Evolutionary conservation across 495 filamentous ascomycete genomes (phyloP).

Genomic region (Copromyces sp.): DNA sequence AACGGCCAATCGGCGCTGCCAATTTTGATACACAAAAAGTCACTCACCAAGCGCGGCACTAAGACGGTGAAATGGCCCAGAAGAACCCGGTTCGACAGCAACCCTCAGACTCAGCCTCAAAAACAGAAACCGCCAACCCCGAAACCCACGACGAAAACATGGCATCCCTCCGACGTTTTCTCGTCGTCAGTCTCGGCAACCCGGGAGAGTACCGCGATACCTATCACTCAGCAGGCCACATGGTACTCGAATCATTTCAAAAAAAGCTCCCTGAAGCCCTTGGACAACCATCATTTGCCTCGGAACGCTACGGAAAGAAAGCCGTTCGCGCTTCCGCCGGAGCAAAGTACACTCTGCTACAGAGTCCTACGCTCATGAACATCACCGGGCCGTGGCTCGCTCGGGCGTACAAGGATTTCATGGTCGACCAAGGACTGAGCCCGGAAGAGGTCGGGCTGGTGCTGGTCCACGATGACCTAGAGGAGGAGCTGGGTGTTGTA

Average conservation of each 20-base stretch:
- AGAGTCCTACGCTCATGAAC: conserved; percentile 71
- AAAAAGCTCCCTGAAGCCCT: conserved; percentile 26
- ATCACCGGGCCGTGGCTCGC: conserved; percentile 49
- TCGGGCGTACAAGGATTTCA: conserved; percentile 30
- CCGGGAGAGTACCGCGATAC: conserved; percentile 50
- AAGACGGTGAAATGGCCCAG: not conserved
- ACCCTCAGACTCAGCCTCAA: not conserved
- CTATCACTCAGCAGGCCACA: conserved; percentile 75
- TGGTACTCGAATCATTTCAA: conserved; percentile 48
- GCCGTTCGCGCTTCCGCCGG: conserved; percentile 31
- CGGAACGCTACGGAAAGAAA: conserved; percentile 30
- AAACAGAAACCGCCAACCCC: not conserved
- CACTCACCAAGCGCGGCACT: not conserved
- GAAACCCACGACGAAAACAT: not conserved
- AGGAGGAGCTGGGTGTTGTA: conserved; percentile 55
- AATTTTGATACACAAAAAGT: not conserved
- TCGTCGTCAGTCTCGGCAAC: conserved; percentile 41
- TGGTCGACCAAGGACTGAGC: conserved; percentile 18
- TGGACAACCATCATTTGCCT: conserved; percentile 33
- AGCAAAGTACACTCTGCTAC: conserved; percentile 50
- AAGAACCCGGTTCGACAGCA: not conserved
- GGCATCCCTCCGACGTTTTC: conserved; percentile 24
- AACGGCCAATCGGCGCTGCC: not conserved
- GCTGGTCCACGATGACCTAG: conserved; percentile 77
- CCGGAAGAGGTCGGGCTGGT: conserved; percentile 44